Base-by-base conservation (phyloP, 345 rosid species). In the Salix koriyanagi region DNA sequence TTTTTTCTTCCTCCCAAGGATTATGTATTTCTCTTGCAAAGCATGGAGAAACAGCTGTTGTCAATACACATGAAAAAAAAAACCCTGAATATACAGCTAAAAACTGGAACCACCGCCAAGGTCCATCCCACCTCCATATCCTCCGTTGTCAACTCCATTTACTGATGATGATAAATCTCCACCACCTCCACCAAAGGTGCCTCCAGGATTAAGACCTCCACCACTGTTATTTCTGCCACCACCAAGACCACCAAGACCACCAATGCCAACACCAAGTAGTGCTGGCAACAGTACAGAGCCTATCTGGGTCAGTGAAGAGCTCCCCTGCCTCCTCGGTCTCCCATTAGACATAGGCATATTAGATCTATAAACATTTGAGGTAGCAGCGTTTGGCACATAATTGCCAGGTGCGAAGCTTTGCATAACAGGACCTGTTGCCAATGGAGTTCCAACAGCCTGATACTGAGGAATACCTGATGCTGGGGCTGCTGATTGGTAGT, bases 61-160 rank as follows among this genome's bases (percentile, higher is more conserved):
- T 46, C 52, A 46, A 46, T 2, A 10, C 6, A 14, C 52, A 46
- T 41, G 6, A 14, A 14, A 46, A 46, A 46, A 68, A 68, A 30
- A 30, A n/a, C 30, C 6, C 44, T 25, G 25, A 69, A 25, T 42
- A 30, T 2, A 42, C 15, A 13, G 52, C 30, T 25, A 46, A 46
- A 68, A 68, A 26, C 7, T 44, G 18, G 46, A 26, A 6, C 28
- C 34, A 16, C 64, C 26, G 10, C 69, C 76, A 14, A 46, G 18
- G 46, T 11, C 46, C 46, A 32, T 32, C 34, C 13, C 28, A 28
- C 69, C 26, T 34, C 69, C 76, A 5, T 23, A 5, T 58, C 71
- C 71, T 67, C 71, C 76, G 21, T 34, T 18, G 6, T 50, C 71
- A 37, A 48, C 23, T 36, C 72, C 79, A 26, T 72, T 61, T 0